Evolutionary conservation across 495 filamentous ascomycete species (phyloP).

Genomic region (Penicillium angulare): DNA sequence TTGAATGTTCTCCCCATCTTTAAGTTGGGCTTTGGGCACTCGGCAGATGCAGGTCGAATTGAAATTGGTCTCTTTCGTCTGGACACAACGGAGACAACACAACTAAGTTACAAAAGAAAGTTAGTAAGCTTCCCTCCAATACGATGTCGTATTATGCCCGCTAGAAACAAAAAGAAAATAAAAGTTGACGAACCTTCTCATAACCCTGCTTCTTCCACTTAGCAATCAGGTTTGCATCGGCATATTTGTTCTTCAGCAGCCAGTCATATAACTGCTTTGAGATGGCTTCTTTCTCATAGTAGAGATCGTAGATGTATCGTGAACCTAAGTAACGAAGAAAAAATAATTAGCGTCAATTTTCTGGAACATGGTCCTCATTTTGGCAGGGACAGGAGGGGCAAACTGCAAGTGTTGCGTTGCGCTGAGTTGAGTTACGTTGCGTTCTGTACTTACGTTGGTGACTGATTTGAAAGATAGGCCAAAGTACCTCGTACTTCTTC

Average conservation of each 20-base stretch:
- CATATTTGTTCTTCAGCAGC: slow-evolving; percentile 95
- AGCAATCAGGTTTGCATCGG: slow-evolving; percentile 89
- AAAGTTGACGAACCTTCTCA: too few relatives aligned
- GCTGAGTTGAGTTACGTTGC: not conserved
- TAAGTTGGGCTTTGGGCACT: slow-evolving; percentile 87
- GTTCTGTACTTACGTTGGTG: slow-evolving; percentile 71
- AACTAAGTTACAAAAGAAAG: slow-evolving; percentile 57
- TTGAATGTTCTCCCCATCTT: slow-evolving; percentile 85
- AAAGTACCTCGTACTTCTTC: slow-evolving; percentile 83
- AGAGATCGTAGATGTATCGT: slow-evolving; percentile 95
- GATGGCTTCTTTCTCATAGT: slow-evolving; percentile 97
- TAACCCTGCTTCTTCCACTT: slow-evolving; percentile 99
- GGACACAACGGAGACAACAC: slow-evolving; percentile 93
- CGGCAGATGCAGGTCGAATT: slow-evolving; percentile 97
- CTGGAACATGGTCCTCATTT: not conserved
- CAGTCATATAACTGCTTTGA: slow-evolving; percentile 88
- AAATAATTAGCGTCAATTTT: not conserved
- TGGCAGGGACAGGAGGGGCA: slow-evolving; percentile 3
- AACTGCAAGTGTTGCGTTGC: too few relatives aligned
- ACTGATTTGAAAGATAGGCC: slow-evolving; percentile 96
- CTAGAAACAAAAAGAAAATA: too few relatives aligned
- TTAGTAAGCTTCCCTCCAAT: slow-evolving; percentile 5
- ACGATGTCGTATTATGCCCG: too few relatives aligned
- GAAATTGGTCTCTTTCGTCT: slow-evolving; percentile 99
- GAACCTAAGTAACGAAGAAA: slow-evolving; percentile 46